Base-by-base conservation (phyloP, 306 rosid species). In the Prinsepia uniflora region DNA sequence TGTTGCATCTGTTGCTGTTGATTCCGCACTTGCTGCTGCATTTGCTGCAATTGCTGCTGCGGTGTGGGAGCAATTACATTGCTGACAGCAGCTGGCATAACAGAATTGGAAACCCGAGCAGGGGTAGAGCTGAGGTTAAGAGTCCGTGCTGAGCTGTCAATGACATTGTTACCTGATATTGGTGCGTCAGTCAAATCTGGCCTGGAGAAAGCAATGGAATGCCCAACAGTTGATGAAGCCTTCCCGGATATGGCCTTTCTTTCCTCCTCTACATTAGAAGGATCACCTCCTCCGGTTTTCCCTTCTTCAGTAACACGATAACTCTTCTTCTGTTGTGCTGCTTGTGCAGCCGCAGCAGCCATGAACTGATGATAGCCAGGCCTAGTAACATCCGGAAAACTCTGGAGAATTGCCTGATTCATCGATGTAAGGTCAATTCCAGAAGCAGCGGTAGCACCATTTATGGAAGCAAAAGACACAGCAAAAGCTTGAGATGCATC, bases 161-260 rank as follows among this genome's bases (percentile, higher is more conserved):
- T 75, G 56, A 91, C 91, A 71, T 75, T 75, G 78, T 61, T 84
- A 48, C 87, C 85, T 0, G 90, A 77, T 43, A 84, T 50, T 7
- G 90, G 80, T 40, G 91, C 70, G 71, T 91, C 97, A 3, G 91
- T 64, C 71, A 81, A 73, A 46, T 92, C 96, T 10, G 87, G 39
- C 84, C 96, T 85, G 40, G 96, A 80, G 70, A 95, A 95, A 54
- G 96, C 91, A 80, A 89, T 89, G 65, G 96, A 89, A 63, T 91
- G 96, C 50, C 92, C 96, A 15, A 64, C 78, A 19, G 88, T 73
- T 39, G 86, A 74, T 6, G 86, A 79, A 68, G 75, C 73, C 77
- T 95, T 95, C 6, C 84, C 89, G 0, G 81, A 74, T 60, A 81
- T 63, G 10, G 78, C 58, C 73, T 91, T 89, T 48, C 96, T 85